Evolutionary conservation across 352 stramenopile genomes (phyloP), one percentile per base, ranked within the genome.

Genomic region (Elongisporangium senticosum): DNA sequence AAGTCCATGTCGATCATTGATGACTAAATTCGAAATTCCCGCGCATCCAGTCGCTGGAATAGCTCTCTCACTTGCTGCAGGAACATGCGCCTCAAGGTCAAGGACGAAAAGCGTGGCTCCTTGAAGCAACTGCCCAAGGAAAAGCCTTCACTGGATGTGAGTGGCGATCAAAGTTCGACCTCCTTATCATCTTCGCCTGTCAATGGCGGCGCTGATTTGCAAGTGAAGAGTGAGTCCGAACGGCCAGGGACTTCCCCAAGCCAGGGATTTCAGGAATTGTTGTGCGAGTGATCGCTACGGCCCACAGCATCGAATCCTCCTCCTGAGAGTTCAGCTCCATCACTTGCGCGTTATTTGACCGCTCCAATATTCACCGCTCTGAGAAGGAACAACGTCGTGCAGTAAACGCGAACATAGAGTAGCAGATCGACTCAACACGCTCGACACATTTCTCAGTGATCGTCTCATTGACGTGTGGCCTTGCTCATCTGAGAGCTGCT

Each of bases 11-110:
- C 80, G 7, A 86, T 86, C 49, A 72, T 75, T 4, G 78, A 90
- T 20, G 68, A 77, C 6, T 53, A 21, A 88, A 84, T 52, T 69
- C 73, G 14, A 90, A 88, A 59, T 87, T 92, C 59, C 79, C 79
- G 19, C 79, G 78, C n/a, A 87, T 87, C 13, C 83, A 90, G 52
- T 92, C 83, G 28, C 65, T 92, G 10, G 83, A 92, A 56, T 78
- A 92, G 54, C 61, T 92, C 19, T 90, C 79, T 1, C 83, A 71
- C 56, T 56, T 92, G 51, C 57, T 90, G 50, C 76, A 90, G 55
- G 83, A 89, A 47, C 79, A 89, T 26, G 72, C 76, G 76, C 62
- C 79, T 79, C 14, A 66, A 69, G 39, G 56, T 71, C 20, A 73
- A 80, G 40, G 70, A 79, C 22, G 68, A 72, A 22, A 58, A 56